A percentile compares a stretch with the other conserved stretches of the same genome.
phyloP scores from a whole-genome alignment of 2,329 filamentous ascomycete genomes.

The Verticillium tricorpus region DNA sequence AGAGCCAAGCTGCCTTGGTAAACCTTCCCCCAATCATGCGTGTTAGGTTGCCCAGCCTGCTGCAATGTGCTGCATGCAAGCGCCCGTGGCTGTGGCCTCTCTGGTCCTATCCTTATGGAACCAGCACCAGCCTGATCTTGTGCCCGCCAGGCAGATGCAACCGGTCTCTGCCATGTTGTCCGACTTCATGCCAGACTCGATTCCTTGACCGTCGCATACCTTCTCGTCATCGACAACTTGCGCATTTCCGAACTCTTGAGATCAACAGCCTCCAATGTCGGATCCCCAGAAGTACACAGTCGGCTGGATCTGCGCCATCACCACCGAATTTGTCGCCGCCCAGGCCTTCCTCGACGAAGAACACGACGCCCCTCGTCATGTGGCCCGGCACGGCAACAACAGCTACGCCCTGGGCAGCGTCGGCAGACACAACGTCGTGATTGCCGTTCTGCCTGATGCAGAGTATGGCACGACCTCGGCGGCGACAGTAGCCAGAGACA shows the following conservation, averaged over 20 bases:
- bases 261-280: neutral
- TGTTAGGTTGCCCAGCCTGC: neutral
- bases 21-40: neutral
- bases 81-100: neutral
- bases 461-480: slow-evolving; percentile 11
- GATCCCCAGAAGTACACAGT: neutral
- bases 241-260: too few relatives aligned
- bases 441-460: slow-evolving; percentile 12
- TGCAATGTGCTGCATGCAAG: neutral
- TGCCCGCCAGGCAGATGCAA: neutral
- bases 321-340: slow-evolving; percentile 26
- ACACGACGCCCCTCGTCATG: slow-evolving; percentile 17
- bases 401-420: slow-evolving; percentile 13
- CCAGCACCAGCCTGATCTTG: slow-evolving; percentile 7
- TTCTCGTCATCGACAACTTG: too few relatives aligned
- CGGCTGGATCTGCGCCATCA: slow-evolving; percentile 18
- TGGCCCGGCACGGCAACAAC: slow-evolving; percentile 10
- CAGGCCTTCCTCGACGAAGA: slow-evolving; percentile 23
- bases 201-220: too few relatives aligned
- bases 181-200: slow-evolving; percentile 15
- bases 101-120: slow-evolving; percentile 3
- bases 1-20: too few relatives aligned
- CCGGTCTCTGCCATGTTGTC: too few relatives aligned
- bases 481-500: slow-evolving; percentile 17
- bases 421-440: slow-evolving; percentile 15